phyloP scores from a whole-genome alignment of 495 filamentous ascomycete species.

The Hyaloscypha bicolor region DNA sequence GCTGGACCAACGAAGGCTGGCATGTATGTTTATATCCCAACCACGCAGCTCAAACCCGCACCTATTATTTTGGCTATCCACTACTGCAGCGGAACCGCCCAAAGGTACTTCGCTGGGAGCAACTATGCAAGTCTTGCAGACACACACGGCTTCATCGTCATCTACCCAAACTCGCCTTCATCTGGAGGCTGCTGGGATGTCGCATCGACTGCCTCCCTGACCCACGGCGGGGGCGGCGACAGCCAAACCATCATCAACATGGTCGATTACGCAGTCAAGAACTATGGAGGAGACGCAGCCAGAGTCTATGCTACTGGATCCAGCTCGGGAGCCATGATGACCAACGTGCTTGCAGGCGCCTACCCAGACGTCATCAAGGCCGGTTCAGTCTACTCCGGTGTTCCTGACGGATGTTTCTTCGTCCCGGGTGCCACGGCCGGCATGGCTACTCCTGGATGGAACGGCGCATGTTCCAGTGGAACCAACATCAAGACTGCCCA shows the following conservation, averaged over 20 bases:
- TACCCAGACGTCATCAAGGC: slow-evolving; percentile 47
- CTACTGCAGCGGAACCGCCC: slow-evolving; percentile 56
- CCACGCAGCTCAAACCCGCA: slow-evolving; percentile 49
- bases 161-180: slow-evolving; percentile 54
- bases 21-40: slow-evolving; percentile 61
- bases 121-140: slow-evolving; percentile 51
- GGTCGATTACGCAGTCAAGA: slow-evolving; percentile 48
- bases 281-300: slow-evolving; percentile 46
- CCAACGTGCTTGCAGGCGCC: slow-evolving; percentile 42
- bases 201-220: slow-evolving; percentile 52
- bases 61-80: slow-evolving; percentile 60
- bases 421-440: slow-evolving; percentile 41
- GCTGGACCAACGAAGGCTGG: slow-evolving; percentile 45
- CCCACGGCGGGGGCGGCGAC: slow-evolving; percentile 59
- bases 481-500: slow-evolving; percentile 45
- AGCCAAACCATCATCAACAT: slow-evolving; percentile 63
- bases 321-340: slow-evolving; percentile 57
- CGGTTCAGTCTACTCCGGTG: slow-evolving; percentile 57
- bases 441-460: slow-evolving; percentile 50
- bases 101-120: slow-evolving; percentile 50
- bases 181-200: slow-evolving; percentile 65
- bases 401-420: slow-evolving; percentile 62
- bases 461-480: slow-evolving; percentile 46
- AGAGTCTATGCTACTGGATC: slow-evolving; percentile 51
- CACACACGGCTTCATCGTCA: slow-evolving; percentile 57